Conservation (phyloP, 108 stramenopile species). For the Nannochloropsis oceanica region DNA sequence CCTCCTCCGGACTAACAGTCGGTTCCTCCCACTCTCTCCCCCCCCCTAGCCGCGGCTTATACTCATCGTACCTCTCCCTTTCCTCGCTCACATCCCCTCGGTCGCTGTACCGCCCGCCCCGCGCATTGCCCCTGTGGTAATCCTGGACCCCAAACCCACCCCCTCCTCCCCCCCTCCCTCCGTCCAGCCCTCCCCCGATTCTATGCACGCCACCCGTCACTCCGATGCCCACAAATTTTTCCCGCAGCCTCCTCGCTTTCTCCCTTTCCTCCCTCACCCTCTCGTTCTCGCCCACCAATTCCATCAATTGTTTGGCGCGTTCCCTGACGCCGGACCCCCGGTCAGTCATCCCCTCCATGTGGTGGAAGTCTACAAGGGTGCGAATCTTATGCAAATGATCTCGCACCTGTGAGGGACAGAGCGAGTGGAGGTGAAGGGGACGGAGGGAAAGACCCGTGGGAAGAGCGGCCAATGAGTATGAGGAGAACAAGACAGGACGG, state of each 20-base stretch:
- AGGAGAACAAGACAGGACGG: background rate
- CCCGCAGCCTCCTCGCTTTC: constrained; percentile 58
- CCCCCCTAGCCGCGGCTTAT: background rate
- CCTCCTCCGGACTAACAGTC: background rate
- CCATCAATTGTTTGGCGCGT: constrained; percentile 77
- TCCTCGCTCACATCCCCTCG: too few species aligned
- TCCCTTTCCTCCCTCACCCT: constrained; percentile 74
- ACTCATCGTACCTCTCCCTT: background rate
- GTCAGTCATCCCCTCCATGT: constrained; percentile 76
- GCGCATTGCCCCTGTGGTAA: too few species aligned
- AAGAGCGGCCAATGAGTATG: background rate
- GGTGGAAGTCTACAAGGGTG: constrained; percentile 68
- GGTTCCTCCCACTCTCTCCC: background rate
- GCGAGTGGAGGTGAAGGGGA: background rate
- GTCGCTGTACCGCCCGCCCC: too few species aligned
- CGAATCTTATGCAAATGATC: constrained; percentile 40
- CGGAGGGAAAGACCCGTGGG: background rate
- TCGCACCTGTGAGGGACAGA: background rate
- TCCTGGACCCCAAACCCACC: background rate
- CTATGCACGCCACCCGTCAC: background rate
- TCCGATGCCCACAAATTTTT: constrained; percentile 24
- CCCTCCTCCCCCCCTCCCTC: background rate
- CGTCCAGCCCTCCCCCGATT: background rate
- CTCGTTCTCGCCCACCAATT: constrained; percentile 73
- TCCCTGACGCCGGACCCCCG: constrained; percentile 49